A percentile compares a stretch with the other conserved stretches of the same genome.
phyloP scores from a whole-genome alignment of 768 basidiomycete species.

The Asterophora lycoperdoides region DNA sequence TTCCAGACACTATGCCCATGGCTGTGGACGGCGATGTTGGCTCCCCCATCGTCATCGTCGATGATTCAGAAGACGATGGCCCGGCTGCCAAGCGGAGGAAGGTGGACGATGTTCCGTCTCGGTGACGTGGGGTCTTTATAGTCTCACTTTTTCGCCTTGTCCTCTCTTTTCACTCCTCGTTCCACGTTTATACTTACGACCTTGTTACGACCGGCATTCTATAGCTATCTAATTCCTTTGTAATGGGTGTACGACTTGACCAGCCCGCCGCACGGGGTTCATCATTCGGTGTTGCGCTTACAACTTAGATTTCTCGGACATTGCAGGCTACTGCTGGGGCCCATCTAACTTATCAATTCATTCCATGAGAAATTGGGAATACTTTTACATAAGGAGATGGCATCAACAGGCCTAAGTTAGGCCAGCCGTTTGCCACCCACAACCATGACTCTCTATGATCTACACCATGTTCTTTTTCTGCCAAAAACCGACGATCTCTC shows the following conservation, averaged over 20 bases:
- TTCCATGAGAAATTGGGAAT: neutral
- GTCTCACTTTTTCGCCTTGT: neutral
- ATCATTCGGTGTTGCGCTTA: neutral
- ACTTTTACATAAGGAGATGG: too few species aligned
- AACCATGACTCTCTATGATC: neutral
- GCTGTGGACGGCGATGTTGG: conserved; percentile 28
- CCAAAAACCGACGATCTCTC: conserved; percentile 4
- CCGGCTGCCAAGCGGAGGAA: conserved; percentile 58
- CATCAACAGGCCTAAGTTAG: too few species aligned
- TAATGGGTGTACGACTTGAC: neutral
- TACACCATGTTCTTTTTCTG: neutral
- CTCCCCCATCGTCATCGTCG: conserved; percentile 58
- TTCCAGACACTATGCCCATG: conserved; percentile 32
- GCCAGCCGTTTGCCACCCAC: neutral
- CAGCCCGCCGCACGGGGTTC: neutral
- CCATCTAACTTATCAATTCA: neutral
- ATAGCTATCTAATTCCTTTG: neutral
- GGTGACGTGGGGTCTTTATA: neutral
- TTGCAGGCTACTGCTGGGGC: too few species aligned
- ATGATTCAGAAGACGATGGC: conserved; percentile 55
- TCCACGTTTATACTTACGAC: conserved; percentile 1
- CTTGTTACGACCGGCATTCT: neutral
- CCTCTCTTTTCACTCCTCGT: neutral
- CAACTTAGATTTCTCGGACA: neutral
- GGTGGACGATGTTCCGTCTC: conserved; percentile 28